These are phyloP conservation scores for Beauveria brongniartii DNA, from an alignment of 2,329 filamentous ascomycete genomes.

Conservation along the genomic window DNA sequence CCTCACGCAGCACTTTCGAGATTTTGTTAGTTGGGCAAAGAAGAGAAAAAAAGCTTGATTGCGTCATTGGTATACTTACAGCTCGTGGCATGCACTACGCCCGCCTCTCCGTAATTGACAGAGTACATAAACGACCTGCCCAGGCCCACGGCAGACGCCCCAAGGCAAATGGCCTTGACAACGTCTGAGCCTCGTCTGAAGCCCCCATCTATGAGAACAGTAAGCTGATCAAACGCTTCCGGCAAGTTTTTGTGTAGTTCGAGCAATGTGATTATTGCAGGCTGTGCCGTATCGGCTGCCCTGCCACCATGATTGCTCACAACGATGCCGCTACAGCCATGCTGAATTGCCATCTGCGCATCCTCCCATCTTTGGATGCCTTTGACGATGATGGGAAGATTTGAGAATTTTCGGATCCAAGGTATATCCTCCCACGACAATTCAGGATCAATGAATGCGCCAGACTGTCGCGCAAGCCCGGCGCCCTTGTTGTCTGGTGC, in stretches of 20 bases:
- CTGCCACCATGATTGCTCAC: slow-evolving; percentile 40
- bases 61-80: slow-evolving; percentile 22
- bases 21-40: background rate
- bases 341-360: slow-evolving; percentile 26
- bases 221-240: slow-evolving; percentile 30
- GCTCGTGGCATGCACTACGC: slow-evolving; percentile 33
- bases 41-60: too few species aligned
- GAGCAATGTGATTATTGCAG: slow-evolving; percentile 29
- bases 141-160: slow-evolving; percentile 35
- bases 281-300: slow-evolving; percentile 26
- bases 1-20: slow-evolving; percentile 27
- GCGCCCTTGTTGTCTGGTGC: slow-evolving; percentile 1
- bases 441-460: slow-evolving; percentile 11
- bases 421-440: slow-evolving; percentile 42
- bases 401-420: slow-evolving; percentile 40
- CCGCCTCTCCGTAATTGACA: slow-evolving; percentile 31
- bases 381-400: slow-evolving; percentile 40
- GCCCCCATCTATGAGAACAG: slow-evolving; percentile 33
- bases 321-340: slow-evolving; percentile 32
- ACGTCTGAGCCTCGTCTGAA: slow-evolving; percentile 35
- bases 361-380: slow-evolving; percentile 36
- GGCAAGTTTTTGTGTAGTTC: slow-evolving; percentile 32
- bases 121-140: slow-evolving; percentile 40
- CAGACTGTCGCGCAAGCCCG: slow-evolving; percentile 9
- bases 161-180: slow-evolving; percentile 34